These are phyloP conservation scores for Phaffomyces antillensis DNA, from an alignment of 805 yeast species.

Conservation along the genomic window DNA sequence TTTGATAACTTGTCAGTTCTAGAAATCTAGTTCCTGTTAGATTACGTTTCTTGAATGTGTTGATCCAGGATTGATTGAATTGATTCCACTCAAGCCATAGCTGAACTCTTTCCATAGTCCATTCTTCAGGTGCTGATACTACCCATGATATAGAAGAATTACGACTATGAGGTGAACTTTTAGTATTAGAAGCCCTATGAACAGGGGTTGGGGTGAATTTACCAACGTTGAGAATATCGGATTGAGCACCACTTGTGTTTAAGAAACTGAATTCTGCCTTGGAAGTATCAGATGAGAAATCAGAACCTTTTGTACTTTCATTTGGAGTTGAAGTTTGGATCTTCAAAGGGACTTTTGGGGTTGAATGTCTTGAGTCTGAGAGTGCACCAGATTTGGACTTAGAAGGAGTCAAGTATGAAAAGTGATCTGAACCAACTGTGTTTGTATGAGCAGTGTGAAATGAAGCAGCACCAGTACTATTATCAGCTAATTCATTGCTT, in stretches of 20 bases:
- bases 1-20: constrained; percentile 60
- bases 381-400: constrained; percentile 15
- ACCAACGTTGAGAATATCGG: neutral
- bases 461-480: constrained; percentile 5
- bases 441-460: constrained; percentile 18
- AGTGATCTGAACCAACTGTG: neutral
- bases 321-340: constrained; percentile 13
- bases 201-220: constrained; percentile 2
- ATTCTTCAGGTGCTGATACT: constrained; percentile 48
- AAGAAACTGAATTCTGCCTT: constrained; percentile 19
- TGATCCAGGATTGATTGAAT: constrained; percentile 72
- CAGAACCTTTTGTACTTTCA: neutral
- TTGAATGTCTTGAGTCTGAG: constrained; percentile 3
- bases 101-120: constrained; percentile 65
- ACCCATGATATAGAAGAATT: constrained; percentile 36
- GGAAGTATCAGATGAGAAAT: constrained; percentile 6
- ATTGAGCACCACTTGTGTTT: constrained; percentile 16
- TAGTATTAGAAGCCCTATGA: neutral
- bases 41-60: constrained; percentile 48
- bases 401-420: constrained; percentile 7
- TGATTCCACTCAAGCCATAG: constrained; percentile 63
- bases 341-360: constrained; percentile 9
- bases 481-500: neutral
- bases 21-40: constrained; percentile 59
- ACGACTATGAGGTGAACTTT: constrained; percentile 19